Evolutionary conservation across 345 rosid genomes (phyloP), one percentile per base, ranked within the genome.

Genomic region (Eucalyptus decipiens): DNA sequence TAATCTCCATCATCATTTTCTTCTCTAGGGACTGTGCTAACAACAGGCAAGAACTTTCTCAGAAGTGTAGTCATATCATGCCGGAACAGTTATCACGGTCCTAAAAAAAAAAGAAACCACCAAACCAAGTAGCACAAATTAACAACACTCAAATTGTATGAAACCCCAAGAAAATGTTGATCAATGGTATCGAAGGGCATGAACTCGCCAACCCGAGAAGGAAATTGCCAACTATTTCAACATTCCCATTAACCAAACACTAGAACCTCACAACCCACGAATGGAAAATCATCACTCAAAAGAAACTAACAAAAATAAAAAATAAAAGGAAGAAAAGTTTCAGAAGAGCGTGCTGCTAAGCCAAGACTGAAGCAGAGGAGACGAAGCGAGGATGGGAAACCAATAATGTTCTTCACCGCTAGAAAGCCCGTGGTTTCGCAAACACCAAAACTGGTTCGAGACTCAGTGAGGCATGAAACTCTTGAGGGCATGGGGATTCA

Each of bases 41-140:
- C 92, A 80, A 91, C 58, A 89, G 94, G 94, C 90, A 95, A 56
- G 23, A 96, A 45, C 91, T 95, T 95, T 65, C 94, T 93, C 47
- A 96, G 88, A 62, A 94, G 52, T 72, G 91, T 52, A 42, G 95
- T 92, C 98, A 97, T 96, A 58, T 80, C 76, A 1, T 3, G 6
- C 0, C 0, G 40, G 76, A 65, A n/a, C 76, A 65, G 0, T 15
- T 65, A 65, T 6, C 15, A 67, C 5, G 26, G 43, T 69, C 80
- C 80, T 32, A n/a, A n/a, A 3, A 69, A 69, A 18, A 3, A 62
- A 17, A 17, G 26, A 69, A 69, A 34, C 43, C 43, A 3, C 43
- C 80, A 34, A 69, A 34, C 80, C 43, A 9, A 69, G 4, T 34
- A 34, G 43, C 80, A 3, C 43, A 34, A 2, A 18, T 18, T 18